phyloP scores from a whole-genome alignment of 1,284 basidiomycete species.

The Cutaneotrichosporon cavernicola region DNA sequence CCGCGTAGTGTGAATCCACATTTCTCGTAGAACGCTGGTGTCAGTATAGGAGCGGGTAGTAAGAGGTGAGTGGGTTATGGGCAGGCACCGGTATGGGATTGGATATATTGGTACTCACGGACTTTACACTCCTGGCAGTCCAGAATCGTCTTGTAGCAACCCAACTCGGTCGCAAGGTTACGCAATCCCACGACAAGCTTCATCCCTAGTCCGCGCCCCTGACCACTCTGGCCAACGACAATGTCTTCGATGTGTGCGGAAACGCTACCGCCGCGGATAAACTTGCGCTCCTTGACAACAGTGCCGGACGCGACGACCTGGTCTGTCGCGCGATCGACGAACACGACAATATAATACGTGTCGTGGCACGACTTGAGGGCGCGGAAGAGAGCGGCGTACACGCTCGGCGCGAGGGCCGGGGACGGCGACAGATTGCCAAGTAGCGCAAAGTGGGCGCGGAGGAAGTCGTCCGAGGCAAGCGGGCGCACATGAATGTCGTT shows the following conservation, averaged over 20 bases:
- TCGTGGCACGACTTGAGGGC: constrained; percentile 51
- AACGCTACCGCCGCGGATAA: constrained; percentile 73
- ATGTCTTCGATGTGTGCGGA: constrained; percentile 98
- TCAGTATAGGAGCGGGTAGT: background rate
- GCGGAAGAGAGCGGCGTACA: constrained; percentile 69
- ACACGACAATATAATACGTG: constrained; percentile 82
- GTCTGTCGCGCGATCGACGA: constrained; percentile 73
- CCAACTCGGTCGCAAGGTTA: constrained; percentile 68
- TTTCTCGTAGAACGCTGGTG: constrained; percentile 88
- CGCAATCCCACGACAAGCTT: constrained; percentile 80
- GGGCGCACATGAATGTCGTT: constrained; percentile 64
- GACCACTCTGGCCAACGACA: constrained; percentile 85
- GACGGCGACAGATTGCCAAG: constrained; percentile 76
- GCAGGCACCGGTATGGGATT: no score
- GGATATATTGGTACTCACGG: constrained; percentile 60
- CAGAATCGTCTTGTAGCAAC: constrained; percentile 93
- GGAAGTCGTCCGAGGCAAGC: constrained; percentile 78
- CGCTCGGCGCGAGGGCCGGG: constrained; percentile 69
- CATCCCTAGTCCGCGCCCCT: constrained; percentile 79
- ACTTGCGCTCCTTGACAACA: constrained; percentile 89
- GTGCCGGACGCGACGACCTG: constrained; percentile 80
- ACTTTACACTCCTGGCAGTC: constrained; percentile 89
- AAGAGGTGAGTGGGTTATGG: no score
- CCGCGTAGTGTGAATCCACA: constrained; percentile 62
- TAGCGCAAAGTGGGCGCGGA: constrained; percentile 76